phyloP scores from a whole-genome alignment of 352 stramenopile genomes.

The Globisporangium perplexum region DNA sequence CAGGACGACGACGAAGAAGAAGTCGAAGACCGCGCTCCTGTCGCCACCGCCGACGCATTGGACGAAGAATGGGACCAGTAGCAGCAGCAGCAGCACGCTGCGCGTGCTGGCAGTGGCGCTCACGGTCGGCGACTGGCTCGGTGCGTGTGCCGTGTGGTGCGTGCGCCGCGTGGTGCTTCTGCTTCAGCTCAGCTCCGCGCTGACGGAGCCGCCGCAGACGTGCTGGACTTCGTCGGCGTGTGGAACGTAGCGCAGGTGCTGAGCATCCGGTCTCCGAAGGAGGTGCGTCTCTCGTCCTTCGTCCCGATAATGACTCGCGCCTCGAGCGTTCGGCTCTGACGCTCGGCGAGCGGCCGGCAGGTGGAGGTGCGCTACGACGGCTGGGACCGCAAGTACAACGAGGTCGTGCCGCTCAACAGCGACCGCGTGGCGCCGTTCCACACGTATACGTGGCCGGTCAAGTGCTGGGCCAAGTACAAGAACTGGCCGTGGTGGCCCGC shows the following conservation, averaged over 20 bases:
- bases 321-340: too few species aligned
- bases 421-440: slow-evolving; percentile 56
- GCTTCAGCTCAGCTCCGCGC: too few species aligned
- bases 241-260: slow-evolving; percentile 16
- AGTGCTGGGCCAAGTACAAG: slow-evolving; percentile 81
- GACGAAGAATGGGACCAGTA: neutral
- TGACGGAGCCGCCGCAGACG: slow-evolving; percentile 10
- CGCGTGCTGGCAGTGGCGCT: slow-evolving; percentile 7
- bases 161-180: neutral
- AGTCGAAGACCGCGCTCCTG: neutral
- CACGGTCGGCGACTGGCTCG: slow-evolving; percentile 12
- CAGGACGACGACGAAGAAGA: too few species aligned
- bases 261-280: slow-evolving; percentile 5
- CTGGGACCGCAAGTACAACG: slow-evolving; percentile 50
- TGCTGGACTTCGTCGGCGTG: slow-evolving; percentile 14
- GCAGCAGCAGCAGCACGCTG: neutral
- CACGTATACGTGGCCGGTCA: slow-evolving; percentile 72
- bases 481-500: slow-evolving; percentile 76
- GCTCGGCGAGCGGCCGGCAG: slow-evolving; percentile 14
- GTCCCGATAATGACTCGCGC: too few species aligned
- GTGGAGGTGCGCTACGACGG: slow-evolving; percentile 69
- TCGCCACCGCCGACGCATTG: neutral
- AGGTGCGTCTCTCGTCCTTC: too few species aligned
- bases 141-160: neutral
- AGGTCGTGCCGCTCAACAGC: slow-evolving; percentile 48